Conservation (phyloP, 2,329 filamentous ascomycete genomes). For the Venturia asperata region DNA sequence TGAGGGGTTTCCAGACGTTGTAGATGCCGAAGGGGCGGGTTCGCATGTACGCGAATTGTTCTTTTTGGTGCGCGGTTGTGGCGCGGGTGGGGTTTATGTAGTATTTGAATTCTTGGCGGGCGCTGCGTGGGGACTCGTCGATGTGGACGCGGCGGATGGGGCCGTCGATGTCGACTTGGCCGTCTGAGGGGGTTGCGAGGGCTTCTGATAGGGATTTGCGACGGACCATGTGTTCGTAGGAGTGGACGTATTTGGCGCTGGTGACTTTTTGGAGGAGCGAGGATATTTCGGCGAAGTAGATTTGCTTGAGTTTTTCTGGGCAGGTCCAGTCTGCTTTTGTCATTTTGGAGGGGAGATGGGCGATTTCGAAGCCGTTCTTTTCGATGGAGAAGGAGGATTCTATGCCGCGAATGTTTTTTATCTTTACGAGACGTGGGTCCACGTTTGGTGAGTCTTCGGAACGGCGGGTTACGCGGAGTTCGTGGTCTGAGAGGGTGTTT, state of each 20-base stretch:
- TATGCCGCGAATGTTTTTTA: neutral
- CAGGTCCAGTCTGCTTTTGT: neutral
- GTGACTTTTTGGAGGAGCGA: neutral
- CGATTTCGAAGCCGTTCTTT: slow-evolving; percentile 2
- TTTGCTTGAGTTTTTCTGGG: neutral
- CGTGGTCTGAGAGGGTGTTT: slow-evolving; percentile 6
- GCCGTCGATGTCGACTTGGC: slow-evolving; percentile 4
- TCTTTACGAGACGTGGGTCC: neutral
- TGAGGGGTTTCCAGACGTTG: slow-evolving; percentile 13
- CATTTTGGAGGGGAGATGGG: slow-evolving; percentile 2
- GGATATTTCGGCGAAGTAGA: neutral
- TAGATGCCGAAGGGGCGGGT: slow-evolving; percentile 9
- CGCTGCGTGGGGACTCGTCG: slow-evolving; percentile 3
- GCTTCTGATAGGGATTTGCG: slow-evolving; percentile 5
- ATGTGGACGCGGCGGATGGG: slow-evolving; percentile 10
- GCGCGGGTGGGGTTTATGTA: neutral
- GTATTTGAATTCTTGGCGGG: slow-evolving; percentile 2
- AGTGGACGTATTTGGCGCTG: neutral
- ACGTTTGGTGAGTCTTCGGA: neutral
- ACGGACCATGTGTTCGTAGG: slow-evolving; percentile 7
- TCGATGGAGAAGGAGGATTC: neutral
- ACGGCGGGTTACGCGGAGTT: slow-evolving; percentile 6
- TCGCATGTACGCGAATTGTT: neutral
- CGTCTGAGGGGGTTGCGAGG: neutral
- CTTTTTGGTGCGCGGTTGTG: neutral